A percentile compares a stretch with the other conserved stretches of the same genome.
phyloP scores from a whole-genome alignment of 2,329 filamentous ascomycete species.

The Furcasterigmium sp. region DNA sequence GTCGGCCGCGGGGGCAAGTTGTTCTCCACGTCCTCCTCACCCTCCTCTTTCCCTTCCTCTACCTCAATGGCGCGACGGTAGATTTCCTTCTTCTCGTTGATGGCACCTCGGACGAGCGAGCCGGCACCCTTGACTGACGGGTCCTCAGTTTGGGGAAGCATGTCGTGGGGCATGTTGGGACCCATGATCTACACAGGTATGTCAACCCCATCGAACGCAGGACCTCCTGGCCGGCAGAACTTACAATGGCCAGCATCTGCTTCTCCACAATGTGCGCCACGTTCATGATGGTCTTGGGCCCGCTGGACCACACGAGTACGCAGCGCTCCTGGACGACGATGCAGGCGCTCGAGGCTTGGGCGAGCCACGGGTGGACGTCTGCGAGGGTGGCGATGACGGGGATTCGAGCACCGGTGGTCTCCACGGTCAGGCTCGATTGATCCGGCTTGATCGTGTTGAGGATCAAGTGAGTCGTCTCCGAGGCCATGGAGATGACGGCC shows the following conservation, averaged over 20 bases:
- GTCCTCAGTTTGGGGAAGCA: conserved; percentile 15
- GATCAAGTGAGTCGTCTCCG: conserved; percentile 15
- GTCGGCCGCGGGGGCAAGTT: conserved; percentile 13
- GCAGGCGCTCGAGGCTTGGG: conserved; percentile 13
- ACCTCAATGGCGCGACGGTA: conserved; percentile 18
- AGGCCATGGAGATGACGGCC: conserved; percentile 18
- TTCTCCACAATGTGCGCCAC: conserved; percentile 18
- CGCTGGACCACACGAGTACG: conserved; percentile 17
- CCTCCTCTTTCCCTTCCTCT: conserved; percentile 17
- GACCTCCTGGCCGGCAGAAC: conserved; percentile 2
- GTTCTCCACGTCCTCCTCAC: conserved; percentile 15
- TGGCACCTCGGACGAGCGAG: conserved; percentile 17
- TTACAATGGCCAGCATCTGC: conserved; percentile 26
- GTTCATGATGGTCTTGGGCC: conserved; percentile 15
- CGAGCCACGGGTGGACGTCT: conserved; percentile 13
- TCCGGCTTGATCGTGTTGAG: conserved; percentile 15
- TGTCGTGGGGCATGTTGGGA: conserved; percentile 15
- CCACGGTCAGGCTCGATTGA: conserved; percentile 12
- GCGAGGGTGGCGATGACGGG: conserved; percentile 14
- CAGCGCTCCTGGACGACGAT: conserved; percentile 16
- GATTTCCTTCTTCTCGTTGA: conserved; percentile 18
- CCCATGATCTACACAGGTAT: conserved; percentile 9
- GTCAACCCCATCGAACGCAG: no score
- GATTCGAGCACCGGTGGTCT: conserved; percentile 16
- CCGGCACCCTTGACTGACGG: no score